Percentiles rank a stretch among this genome's conserved stretches.
Evolutionary conservation across 169 alveolate genomes (phyloP).

Genomic region (Plasmodium falciparum): DNA sequence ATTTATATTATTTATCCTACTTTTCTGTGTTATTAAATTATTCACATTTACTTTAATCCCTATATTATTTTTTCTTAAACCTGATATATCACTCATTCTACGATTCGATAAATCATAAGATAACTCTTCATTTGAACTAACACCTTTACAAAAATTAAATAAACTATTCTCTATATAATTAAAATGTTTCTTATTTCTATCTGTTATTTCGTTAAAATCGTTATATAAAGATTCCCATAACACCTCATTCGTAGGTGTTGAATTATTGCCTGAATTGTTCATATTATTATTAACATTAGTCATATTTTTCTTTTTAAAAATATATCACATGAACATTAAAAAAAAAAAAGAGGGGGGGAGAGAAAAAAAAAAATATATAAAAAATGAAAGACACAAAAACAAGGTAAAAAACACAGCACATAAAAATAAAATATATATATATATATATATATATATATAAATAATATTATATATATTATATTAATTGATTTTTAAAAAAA

Average conservation of each 20-base stretch:
- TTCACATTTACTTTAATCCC: not conserved
- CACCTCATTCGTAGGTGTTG: constrained; percentile 12
- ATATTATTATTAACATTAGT: not conserved
- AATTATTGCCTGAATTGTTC: constrained; percentile 4
- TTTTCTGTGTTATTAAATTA: not conserved
- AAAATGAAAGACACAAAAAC: constrained; percentile 1
- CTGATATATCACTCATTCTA: no score
- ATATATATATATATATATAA: no score
- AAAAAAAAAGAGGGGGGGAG: no score
- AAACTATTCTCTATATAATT: constrained; percentile 64
- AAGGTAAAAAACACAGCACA: not conserved
- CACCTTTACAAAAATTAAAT: constrained; percentile 64
- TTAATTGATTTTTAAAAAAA: no score
- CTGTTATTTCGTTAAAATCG: constrained; percentile 66
- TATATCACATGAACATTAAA: not conserved
- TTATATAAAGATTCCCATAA: constrained; percentile 72
- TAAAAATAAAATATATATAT: not conserved
- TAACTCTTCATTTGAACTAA: constrained; percentile 12
- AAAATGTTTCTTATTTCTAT: constrained; percentile 46
- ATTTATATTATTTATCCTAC: not conserved
- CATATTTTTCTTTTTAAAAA: not conserved
- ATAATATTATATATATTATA: no score
- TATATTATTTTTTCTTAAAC: not conserved
- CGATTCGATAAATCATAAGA: constrained; percentile 11
- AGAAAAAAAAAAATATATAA: no score